Conservation (phyloP, 1,284 basidiomycete species). For the Tilletia caries region DNA sequence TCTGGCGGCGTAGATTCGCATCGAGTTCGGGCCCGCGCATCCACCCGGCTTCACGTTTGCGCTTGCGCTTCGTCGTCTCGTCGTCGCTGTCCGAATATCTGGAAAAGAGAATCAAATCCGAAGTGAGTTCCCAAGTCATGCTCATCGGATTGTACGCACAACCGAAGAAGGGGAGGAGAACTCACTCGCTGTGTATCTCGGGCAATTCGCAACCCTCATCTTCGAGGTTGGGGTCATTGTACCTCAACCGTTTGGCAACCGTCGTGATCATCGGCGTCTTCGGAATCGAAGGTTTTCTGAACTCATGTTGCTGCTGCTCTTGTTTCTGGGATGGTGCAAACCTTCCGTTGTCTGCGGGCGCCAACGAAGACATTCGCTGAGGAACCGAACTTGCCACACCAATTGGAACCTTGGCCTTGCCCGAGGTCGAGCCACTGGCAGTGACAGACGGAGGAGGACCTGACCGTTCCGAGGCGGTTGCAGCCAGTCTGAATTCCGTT, state of each 20-base stretch:
- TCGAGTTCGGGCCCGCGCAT: constrained; percentile 43
- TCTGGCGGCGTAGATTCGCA: constrained; percentile 37
- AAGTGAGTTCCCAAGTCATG: not conserved
- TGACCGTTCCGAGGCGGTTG: not conserved
- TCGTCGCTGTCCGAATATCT: constrained; percentile 49
- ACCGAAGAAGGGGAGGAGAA: not conserved
- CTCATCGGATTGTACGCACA: no score
- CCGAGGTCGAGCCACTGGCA: constrained; percentile 10
- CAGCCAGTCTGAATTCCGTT: not conserved
- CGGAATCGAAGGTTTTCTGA: constrained; percentile 21
- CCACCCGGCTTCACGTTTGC: constrained; percentile 45
- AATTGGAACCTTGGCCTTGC: constrained; percentile 19
- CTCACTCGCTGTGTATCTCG: constrained; percentile 37
- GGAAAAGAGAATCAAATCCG: not conserved
- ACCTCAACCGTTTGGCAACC: constrained; percentile 25
- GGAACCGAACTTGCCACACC: constrained; percentile 23
- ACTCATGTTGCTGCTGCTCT: constrained; percentile 18
- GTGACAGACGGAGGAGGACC: not conserved
- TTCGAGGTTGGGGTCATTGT: constrained; percentile 12
- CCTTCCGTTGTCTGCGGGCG: constrained; percentile 15
- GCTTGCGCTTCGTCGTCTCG: constrained; percentile 42
- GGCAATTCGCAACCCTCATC: constrained; percentile 25
- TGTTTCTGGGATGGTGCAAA: constrained; percentile 26
- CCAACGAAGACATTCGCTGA: constrained; percentile 27
- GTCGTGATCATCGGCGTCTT: constrained; percentile 22